Evolutionary conservation across 352 stramenopile species (phyloP), one percentile per base, ranked within the genome.

Genomic region (Phytophthora sojae): DNA sequence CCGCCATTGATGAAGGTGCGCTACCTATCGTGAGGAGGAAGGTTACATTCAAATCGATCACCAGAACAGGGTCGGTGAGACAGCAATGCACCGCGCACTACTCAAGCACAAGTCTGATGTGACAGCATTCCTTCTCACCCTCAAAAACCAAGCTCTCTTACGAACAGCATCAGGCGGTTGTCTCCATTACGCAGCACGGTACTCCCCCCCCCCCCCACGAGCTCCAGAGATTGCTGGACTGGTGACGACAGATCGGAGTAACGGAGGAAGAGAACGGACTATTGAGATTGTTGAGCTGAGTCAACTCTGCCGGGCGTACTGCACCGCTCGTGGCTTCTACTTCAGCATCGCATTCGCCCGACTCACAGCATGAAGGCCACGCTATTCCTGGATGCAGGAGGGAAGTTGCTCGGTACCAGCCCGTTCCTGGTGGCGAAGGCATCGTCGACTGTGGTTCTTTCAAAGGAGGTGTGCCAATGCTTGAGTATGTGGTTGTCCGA

Each of bases 351-450:
- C n/a, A 64, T 29, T 57, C 54, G 11, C 47, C 56, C 2, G 59
- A 61, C 39, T n/a, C 60, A 49, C n/a, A 44, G 30, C 5, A 30
- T 49, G 23, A 75, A 70, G 61, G 62, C 60, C 4, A 50, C 26
- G 14, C 55, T 75, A 35, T 21, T 21, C 21, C 3, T 70, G 55
- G 50, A 55, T 23, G 25, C n/a, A 19, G 50, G 51, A 3, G 67
- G 39, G 6, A 55, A 32, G 19, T 17, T 75, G 7, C 25, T 75
- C 4, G 49, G 53, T 8, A 21, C 17, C 21, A 53, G 15, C 12
- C 56, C 61, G 9, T 57, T 66, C 6, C 30, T 53, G 3, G 29
- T 51, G 15, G 9, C 17, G 54, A 52, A 23, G 17, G 26, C 19
- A 17, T 15, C 7, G 12, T 52, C 51, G 50, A 51, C 14, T 15